Conservation (phyloP, 2,329 filamentous ascomycete species). For the Zarea fungicola region DNA sequence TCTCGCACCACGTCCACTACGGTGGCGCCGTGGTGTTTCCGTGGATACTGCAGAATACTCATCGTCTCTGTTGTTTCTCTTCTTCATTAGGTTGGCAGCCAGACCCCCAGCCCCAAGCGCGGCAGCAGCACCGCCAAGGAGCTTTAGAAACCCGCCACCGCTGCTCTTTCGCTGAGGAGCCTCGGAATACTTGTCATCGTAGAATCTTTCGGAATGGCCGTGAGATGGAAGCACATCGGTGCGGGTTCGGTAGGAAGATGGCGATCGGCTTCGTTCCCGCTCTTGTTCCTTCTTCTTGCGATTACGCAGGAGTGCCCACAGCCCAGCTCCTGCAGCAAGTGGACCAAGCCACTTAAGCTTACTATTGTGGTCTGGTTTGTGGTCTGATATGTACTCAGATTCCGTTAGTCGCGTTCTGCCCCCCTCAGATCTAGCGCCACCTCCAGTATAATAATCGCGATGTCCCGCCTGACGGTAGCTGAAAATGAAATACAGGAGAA, state of each 20-base stretch:
- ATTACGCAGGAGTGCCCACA: slow-evolving; percentile 41
- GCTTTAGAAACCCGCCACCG: slow-evolving; percentile 55
- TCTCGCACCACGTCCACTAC: slow-evolving; percentile 37
- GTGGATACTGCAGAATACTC: slow-evolving; percentile 59
- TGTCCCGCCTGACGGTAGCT: slow-evolving; percentile 61
- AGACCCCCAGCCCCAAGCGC: slow-evolving; percentile 58
- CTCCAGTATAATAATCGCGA: slow-evolving; percentile 50
- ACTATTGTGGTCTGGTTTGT: slow-evolving; percentile 27
- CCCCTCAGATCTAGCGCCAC: slow-evolving; percentile 52
- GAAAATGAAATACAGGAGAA: slow-evolving; percentile 74
- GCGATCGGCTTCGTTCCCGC: slow-evolving; percentile 33
- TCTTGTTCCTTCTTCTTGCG: slow-evolving; percentile 37
- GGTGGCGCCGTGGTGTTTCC: slow-evolving; percentile 51
- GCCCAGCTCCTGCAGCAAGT: slow-evolving; percentile 46
- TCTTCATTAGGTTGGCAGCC: slow-evolving; percentile 53
- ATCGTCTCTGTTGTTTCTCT: slow-evolving; percentile 49
- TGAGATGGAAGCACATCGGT: slow-evolving; percentile 50
- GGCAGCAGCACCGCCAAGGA: slow-evolving; percentile 55
- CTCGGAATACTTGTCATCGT: slow-evolving; percentile 63
- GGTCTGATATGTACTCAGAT: slow-evolving; percentile 34
- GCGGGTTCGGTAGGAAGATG: slow-evolving; percentile 31
- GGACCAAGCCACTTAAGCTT: slow-evolving; percentile 45
- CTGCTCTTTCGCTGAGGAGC: slow-evolving; percentile 31
- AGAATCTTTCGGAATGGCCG: slow-evolving; percentile 51
- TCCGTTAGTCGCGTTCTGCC: slow-evolving; percentile 35